phyloP scores from a whole-genome alignment of 2,329 filamentous ascomycete species.

The Davidsoniella australis region DNA sequence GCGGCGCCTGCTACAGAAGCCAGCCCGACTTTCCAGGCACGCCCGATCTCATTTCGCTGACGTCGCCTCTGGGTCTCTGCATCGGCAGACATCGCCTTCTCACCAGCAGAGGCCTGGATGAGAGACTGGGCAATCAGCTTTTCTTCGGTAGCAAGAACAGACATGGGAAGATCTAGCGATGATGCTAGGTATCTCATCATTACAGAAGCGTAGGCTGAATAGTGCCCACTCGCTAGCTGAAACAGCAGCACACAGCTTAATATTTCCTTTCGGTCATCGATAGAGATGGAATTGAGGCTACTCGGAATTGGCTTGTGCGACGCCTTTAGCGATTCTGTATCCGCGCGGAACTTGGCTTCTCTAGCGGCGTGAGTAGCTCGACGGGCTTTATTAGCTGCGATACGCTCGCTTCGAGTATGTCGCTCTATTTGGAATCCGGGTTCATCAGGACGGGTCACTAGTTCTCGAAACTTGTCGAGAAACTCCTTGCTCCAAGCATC shows the following conservation, averaged over 20 bases:
- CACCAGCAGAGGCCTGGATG: slow-evolving; percentile 41
- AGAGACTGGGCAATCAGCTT: slow-evolving; percentile 59
- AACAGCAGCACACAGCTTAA: slow-evolving; percentile 55
- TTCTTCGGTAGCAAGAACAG: slow-evolving; percentile 51
- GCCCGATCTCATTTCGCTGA: slow-evolving; percentile 49
- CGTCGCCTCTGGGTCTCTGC: slow-evolving; percentile 57
- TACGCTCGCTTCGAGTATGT: slow-evolving; percentile 25
- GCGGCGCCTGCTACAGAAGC: slow-evolving; percentile 79
- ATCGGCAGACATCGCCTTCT: slow-evolving; percentile 50
- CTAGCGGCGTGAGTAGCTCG: slow-evolving; percentile 20
- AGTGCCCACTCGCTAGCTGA: slow-evolving; percentile 54
- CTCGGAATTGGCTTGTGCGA: slow-evolving; percentile 37
- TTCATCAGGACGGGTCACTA: slow-evolving; percentile 16
- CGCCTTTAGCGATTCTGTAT: slow-evolving; percentile 29
- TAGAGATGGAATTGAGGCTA: slow-evolving; percentile 37
- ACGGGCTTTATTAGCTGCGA: slow-evolving; percentile 15
- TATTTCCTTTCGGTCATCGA: slow-evolving; percentile 42
- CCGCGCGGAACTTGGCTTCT: slow-evolving; percentile 17
- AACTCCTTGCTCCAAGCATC: slow-evolving; percentile 10
- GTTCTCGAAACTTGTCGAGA: slow-evolving; percentile 8
- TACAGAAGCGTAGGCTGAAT: slow-evolving; percentile 55
- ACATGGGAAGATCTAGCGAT: slow-evolving; percentile 44
- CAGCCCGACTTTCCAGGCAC: slow-evolving; percentile 82
- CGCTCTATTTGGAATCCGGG: slow-evolving; percentile 30
- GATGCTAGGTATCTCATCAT: slow-evolving; percentile 52